A percentile compares a stretch with the other conserved stretches of the same genome.
Conservation (phyloP, 768 basidiomycete species). For the Dacryopinax primogenitus region DNA sequence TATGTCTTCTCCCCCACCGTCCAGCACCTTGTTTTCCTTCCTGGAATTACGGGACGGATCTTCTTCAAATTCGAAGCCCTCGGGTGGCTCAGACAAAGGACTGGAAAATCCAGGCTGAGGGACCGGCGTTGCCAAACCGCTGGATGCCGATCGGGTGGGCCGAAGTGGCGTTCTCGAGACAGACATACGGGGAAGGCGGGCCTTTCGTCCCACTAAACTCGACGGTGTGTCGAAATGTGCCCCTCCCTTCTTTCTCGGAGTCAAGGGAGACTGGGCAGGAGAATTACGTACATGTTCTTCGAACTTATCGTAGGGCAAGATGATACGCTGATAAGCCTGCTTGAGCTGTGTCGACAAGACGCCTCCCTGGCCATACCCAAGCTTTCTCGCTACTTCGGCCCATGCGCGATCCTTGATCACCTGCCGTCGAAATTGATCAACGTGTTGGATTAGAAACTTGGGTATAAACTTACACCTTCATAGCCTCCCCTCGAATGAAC, state of each 20-base stretch:
- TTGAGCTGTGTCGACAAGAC: conserved; percentile 70
- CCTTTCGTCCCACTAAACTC: conserved; percentile 8
- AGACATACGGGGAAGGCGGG: background rate
- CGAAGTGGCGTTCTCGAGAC: background rate
- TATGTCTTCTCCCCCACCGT: background rate
- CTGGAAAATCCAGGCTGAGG: conserved; percentile 69
- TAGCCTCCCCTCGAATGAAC: conserved; percentile 82
- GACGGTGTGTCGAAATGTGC: background rate
- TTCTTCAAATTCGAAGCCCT: conserved; percentile 47
- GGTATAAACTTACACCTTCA: conserved; percentile 49
- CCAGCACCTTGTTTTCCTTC: background rate
- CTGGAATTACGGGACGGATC: background rate
- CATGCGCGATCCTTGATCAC: conserved; percentile 76
- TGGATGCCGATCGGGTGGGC: background rate
- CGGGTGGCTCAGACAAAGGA: conserved; percentile 64
- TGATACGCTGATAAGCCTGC: conserved; percentile 77
- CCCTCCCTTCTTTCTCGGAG: background rate
- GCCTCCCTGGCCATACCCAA: conserved; percentile 76
- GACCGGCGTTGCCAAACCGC: conserved; percentile 32
- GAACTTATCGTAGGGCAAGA: conserved; percentile 93
- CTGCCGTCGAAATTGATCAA: conserved; percentile 30
- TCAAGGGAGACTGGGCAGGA: conserved; percentile 25
- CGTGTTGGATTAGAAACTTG: conserved; percentile 9
- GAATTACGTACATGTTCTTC: conserved; percentile 61
- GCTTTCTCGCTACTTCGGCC: conserved; percentile 67